Evolutionary conservation across 495 filamentous ascomycete species (phyloP), one percentile per base, ranked within the genome.

Genomic region (Neurospora terricola): DNA sequence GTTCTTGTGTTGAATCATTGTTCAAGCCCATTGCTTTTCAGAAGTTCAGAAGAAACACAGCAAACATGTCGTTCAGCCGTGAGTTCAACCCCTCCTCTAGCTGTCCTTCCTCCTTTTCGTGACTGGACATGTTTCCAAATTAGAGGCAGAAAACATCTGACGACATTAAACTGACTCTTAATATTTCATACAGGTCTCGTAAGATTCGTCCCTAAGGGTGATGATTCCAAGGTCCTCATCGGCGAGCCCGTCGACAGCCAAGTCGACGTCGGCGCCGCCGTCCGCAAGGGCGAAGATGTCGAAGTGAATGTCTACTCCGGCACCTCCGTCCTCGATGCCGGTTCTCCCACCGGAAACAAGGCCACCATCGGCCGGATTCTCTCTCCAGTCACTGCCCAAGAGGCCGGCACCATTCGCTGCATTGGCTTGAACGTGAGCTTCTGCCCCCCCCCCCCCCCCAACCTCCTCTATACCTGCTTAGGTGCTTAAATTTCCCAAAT

Each of bases 121-220:
- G 23, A 30, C 48, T 59, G 23, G 23, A 8, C 48, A 14, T 30
- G 7, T 62, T n/a, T n/a, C 12, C 12, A 62, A 30, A 30, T 1
- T 1, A 0, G 23, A 62, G 6, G 73, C 16, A 30, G 71, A 68
- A 38, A 62, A 69, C 10, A 38, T 4, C 37, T 8, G 3, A n/a
- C 18, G 8, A n/a, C n/a, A n/a, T n/a, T n/a, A n/a, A n/a, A n/a
- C n/a, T n/a, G n/a, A n/a, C n/a, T n/a, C n/a, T n/a, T n/a, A n/a
- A n/a, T n/a, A n/a, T n/a, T n/a, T n/a, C n/a, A n/a, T n/a, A n/a
- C n/a, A n/a, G 88, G 88, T 77, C 83, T 90, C 76, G 87, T 90
- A 75, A 86, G 88, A 71, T 90, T 90, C 74, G 80, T 84, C 62
- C 86, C 89, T 72, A 87, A 86, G 78, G 86, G 83, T 14, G 82